Base-by-base conservation (phyloP, 345 rosid species). In the Euphorbia pulcherrima region DNA sequence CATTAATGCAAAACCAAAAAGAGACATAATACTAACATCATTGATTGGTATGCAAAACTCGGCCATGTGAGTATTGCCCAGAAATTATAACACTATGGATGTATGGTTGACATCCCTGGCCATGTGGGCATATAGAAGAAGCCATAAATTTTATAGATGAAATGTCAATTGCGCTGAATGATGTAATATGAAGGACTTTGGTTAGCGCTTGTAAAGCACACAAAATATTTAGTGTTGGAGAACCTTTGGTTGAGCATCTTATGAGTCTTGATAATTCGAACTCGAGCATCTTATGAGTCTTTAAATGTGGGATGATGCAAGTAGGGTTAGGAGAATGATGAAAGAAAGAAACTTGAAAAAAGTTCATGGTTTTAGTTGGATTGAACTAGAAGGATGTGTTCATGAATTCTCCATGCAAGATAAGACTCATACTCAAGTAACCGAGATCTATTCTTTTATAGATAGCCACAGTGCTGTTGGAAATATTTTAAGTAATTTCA, bases 71-170 rank as follows among this genome's bases (percentile, higher is more conserved):
- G 72, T 39, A 57, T 69, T 53, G 82, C 84, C 16, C 72, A 72
- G 62, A 47, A 74, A 69, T 71, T 82, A 44, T 81, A 84, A 68
- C 88, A 84, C 60, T 84, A 79, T 21, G 88, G 85, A 24, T 84
- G 85, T 75, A 72, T 78, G 79, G 84, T 84, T 27, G 85, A 80
- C 79, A 72, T 84, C 40, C 79, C 82, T 48, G 66, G 85, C 61
- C 79, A 82, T 2, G 81, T 81, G n/a, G 88, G 64, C 71, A 68
- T 13, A 60, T 81, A 61, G 69, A 74, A 62, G 81, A 69, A 64
- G 85, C 85, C 11, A 63, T 57, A 40, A 66, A 72, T n/a, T 75
- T 84, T 51, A 68, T 80, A 0, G 68, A 68, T n/a, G 75, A 67
- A 62, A 84, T 82, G 88, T 84, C 88, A 0, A 63, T 81, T 4